These are phyloP conservation scores for Aspergillus saccharolyticus DNA, from an alignment of 495 filamentous ascomycete genomes.

Conservation along the genomic window DNA sequence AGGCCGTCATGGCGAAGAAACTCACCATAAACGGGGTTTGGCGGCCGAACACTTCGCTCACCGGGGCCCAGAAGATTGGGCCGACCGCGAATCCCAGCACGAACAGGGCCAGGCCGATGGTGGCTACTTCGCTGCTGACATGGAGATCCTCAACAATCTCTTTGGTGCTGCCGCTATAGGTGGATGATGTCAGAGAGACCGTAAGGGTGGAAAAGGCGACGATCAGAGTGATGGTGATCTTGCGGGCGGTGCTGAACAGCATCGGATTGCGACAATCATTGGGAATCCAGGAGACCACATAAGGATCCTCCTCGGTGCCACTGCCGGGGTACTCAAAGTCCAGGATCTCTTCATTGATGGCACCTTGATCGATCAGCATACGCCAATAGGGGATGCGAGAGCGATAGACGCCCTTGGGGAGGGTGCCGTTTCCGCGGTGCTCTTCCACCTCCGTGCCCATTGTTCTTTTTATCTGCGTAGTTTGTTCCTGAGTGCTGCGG, in stretches of 20 bases:
- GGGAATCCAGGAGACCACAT: slow-evolving; percentile 1
- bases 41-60: slow-evolving; percentile 1
- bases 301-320: not conserved
- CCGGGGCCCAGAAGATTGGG: not conserved
- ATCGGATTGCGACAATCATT: not conserved
- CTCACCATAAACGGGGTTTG: not conserved
- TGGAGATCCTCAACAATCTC: not conserved
- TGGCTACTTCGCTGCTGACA: not conserved
- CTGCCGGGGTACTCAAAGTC: not conserved
- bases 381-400: not conserved
- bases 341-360: not conserved
- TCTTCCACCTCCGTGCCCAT: not conserved
- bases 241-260: not conserved
- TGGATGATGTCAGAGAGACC: not conserved
- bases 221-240: not conserved
- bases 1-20: slow-evolving; percentile 1
- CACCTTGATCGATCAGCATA: not conserved
- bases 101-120: slow-evolving; percentile 1
- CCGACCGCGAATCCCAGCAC: slow-evolving; percentile 1
- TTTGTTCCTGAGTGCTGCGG: not conserved
- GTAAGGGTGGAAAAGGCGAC: slow-evolving; percentile 2
- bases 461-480: not conserved
- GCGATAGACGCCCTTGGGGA: not conserved
- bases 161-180: slow-evolving; percentile 3
- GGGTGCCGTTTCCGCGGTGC: not conserved